These are phyloP conservation scores for Groenewaldozyma sp. DNA, from an alignment of 1,139 yeast species.

Conservation along the genomic window DNA sequence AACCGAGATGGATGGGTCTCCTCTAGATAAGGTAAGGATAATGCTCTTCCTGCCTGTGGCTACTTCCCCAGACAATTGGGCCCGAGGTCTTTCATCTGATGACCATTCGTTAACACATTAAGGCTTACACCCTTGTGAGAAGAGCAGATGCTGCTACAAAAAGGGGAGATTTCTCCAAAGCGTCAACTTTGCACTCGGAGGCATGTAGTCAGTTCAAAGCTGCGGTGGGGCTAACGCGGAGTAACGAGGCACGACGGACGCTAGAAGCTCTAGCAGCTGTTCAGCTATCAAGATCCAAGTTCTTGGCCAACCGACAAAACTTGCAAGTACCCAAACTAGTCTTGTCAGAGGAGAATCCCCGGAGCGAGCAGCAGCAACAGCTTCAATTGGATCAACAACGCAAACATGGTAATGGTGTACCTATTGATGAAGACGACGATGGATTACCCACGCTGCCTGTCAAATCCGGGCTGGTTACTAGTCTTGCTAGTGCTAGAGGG, in stretches of 20 bases:
- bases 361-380: too few relatives aligned
- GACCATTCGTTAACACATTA: neutral
- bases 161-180: slow-evolving; percentile 22
- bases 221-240: slow-evolving; percentile 17
- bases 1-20: slow-evolving; percentile 15
- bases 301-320: slow-evolving; percentile 14
- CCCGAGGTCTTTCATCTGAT: too few relatives aligned
- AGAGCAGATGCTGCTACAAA: slow-evolving; percentile 26
- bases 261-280: slow-evolving; percentile 20
- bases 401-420: neutral
- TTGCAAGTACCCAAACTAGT: slow-evolving; percentile 2
- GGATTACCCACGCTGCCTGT: slow-evolving; percentile 6
- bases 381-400: too few relatives aligned
- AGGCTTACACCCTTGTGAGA: slow-evolving; percentile 27
- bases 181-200: slow-evolving; percentile 19
- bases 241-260: slow-evolving; percentile 20
- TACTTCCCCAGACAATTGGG: neutral
- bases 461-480: slow-evolving; percentile 17
- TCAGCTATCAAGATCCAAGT: slow-evolving; percentile 8
- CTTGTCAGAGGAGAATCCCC: neutral
- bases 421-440: neutral
- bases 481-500: slow-evolving; percentile 27
- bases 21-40: slow-evolving; percentile 13
- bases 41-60: neutral
- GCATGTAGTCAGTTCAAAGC: slow-evolving; percentile 24